Base-by-base conservation (phyloP, 352 stramenopile genomes). In the Globisporangium splendens region DNA sequence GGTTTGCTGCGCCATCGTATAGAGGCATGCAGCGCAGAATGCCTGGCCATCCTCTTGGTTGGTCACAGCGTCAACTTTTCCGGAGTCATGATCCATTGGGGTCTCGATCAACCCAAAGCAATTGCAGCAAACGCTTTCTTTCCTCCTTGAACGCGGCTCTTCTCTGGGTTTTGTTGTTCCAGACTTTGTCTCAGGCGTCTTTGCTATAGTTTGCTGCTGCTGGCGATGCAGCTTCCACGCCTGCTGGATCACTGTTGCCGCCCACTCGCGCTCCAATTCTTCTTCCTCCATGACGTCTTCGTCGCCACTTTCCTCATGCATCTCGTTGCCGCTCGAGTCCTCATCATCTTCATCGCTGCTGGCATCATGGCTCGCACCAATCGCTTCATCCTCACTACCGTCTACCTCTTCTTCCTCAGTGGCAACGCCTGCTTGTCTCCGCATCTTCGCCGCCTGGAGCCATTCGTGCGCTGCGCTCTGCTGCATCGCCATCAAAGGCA, bases 21-120 rank as follows among this genome's bases (percentile, higher is more conserved):
- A 60, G 42, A 70, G 55, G 33, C 72, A 81, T 12, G 66, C 68
- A 20, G 49, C 33, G 52, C 72, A 81, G 18, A 81, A 63, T 18
- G 68, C 43, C 22, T 61, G 49, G 1, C 63, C 64, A 8, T 67
- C 67, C 24, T 18, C 51, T 21, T 56, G 28, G 28, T 35, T 35
- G 3, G 5, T 35, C 28, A 0, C 51, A 13, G 0, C 21, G 14
- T 44, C 44, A n/a, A 14, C 24, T 15, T 24, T 10, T n/a, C 31
- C 22, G 24, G 28, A 6, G n/a, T n/a, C n/a, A 10, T 53, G 31
- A 5, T 68, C 42, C 6, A 39, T 49, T 21, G 55, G 43, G 5
- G 18, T 20, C 14, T 66, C 49, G 48, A 78, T 69, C 47, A 72
- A 7, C n/a, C 53, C 59, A 51, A 78, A 78, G 65, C 72, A 81